Evolutionary conservation across 371 early-diverging fungal species (phyloP), one percentile per base, ranked within the genome.

Genomic region (Mortierella sp.): DNA sequence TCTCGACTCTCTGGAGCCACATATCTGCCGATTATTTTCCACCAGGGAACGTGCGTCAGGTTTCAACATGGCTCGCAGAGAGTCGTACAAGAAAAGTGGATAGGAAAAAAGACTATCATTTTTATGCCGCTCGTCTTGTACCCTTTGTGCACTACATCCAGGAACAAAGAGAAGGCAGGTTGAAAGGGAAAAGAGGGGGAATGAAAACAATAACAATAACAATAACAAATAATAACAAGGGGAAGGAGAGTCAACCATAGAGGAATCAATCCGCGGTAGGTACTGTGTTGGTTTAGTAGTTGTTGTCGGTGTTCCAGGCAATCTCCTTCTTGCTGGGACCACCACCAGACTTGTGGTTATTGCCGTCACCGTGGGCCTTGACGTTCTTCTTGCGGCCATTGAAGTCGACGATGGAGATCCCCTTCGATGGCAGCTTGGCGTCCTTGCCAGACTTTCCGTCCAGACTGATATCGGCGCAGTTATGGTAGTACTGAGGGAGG

Each of bases 401-500:
- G 55, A 81, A 74, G 74, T 81, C 77, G 37, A 77, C 77, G 39
- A 81, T 71, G 10, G 50, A 37, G 34, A 77, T 77, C 16, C 26
- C 11, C 64, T 66, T 66, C 5, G 4, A 58, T 53, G 73, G 76
- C 64, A 66, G 52, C 70, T 68, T 68, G 68, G 70, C 77, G 19
- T 58, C 52, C 37, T 37, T 61, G 61, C 61, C 61, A 19, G 61
- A 61, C 73, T 41, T 67, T 63, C 76, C 73, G 6, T 48, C 41
- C 41, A 83, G 31, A n/a, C 37, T 58, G 50, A 94, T 86, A 68
- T 94, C 94, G n/a, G 91, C 91, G 75, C 94, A 94, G 88, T 92
- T 91, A 86, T 88, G 88, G 88, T 95, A 95, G 68, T 88, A 94
- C 85, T 93, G 94, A 43, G 92, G 90, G 70, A 91, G 86, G n/a